Evolutionary conservation across 805 yeast genomes (phyloP), one percentile per base, ranked within the genome.

Genomic region (Sungouiozyma intestinalis): DNA sequence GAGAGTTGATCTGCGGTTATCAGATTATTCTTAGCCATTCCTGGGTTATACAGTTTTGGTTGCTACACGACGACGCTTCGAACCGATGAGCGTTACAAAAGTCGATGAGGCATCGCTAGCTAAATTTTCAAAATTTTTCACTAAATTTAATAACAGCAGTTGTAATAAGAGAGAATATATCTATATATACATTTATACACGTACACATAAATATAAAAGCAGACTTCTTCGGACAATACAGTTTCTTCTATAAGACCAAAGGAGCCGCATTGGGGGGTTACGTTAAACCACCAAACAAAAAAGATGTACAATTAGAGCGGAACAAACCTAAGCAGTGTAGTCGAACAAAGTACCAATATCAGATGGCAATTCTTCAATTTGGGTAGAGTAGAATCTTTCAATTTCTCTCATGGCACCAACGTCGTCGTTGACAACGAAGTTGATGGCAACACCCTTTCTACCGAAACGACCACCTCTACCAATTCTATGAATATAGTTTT

Each of bases 391-490:
- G 72, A 76, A 77, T 62, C 69, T 70, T 60, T 82, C 87, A 51
- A 83, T 68, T 52, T 80, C 95, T 62, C 79, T 75, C 71, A 90
- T 72, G 61, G 74, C 76, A 41, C 72, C 74, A 50, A 72, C 73
- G 65, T 92, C 97, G 40, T 80, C 81, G 51, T 71, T 72, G 44
- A 97, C 86, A 57, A 87, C 80, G 56, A 92, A 83, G 73, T 88
- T 92, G 66, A 90, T 85, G 45, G 98, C 97, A 58, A 84, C 94
- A 73, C 95, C 98, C 73, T 88, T 90, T 68, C 98, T 80, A 55
- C 98, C 98, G 72, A 90, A 90, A 64, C 98, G 80, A 50, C 97
- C 98, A 53, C 95, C 87, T 67, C 98, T 81, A 65, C 98, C 98
- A 53, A 90, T 90, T 68, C 98, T 78, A 72, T 90, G 98, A 60